Evolutionary conservation across 306 rosid genomes (phyloP).

Genomic region (Quillaja saponaria): DNA sequence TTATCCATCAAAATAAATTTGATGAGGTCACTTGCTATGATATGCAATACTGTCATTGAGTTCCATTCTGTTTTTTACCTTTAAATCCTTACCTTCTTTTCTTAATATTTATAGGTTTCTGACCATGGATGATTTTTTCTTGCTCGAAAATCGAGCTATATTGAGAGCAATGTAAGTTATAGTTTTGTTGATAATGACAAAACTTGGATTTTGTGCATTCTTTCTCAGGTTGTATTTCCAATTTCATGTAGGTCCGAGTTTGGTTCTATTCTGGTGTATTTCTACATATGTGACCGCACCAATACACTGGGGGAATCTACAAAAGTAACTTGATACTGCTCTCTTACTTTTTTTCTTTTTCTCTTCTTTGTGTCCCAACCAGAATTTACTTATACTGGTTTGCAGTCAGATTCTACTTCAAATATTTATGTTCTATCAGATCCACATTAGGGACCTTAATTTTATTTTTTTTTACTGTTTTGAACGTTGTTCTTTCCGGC

Average conservation of each 20-base stretch:
- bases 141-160: constrained; percentile 78
- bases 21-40: constrained; percentile 59
- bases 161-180: constrained; percentile 88
- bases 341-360: too few relatives aligned
- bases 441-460: too few relatives aligned
- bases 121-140: constrained; percentile 88
- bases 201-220: constrained; percentile 19
- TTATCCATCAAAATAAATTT: constrained; percentile 74
- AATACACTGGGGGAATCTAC: constrained; percentile 69
- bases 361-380: constrained; percentile 22
- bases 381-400: too few relatives aligned
- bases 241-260: constrained; percentile 67
- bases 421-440: too few relatives aligned
- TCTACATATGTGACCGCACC: constrained; percentile 91
- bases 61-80: constrained; percentile 27
- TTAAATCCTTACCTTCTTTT: constrained; percentile 32
- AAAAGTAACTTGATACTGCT: too few relatives aligned
- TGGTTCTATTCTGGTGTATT: constrained; percentile 81
- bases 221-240: constrained; percentile 24
- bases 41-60: constrained; percentile 11
- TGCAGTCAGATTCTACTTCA: constrained; percentile 18
- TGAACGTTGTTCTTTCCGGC: too few relatives aligned
- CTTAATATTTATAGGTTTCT: constrained; percentile 63
- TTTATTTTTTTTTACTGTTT: too few relatives aligned
- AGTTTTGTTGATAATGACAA: constrained; percentile 17